Base-by-base conservation (phyloP, 2,329 filamentous ascomycete species). In the Fusarium euwallaceae region DNA sequence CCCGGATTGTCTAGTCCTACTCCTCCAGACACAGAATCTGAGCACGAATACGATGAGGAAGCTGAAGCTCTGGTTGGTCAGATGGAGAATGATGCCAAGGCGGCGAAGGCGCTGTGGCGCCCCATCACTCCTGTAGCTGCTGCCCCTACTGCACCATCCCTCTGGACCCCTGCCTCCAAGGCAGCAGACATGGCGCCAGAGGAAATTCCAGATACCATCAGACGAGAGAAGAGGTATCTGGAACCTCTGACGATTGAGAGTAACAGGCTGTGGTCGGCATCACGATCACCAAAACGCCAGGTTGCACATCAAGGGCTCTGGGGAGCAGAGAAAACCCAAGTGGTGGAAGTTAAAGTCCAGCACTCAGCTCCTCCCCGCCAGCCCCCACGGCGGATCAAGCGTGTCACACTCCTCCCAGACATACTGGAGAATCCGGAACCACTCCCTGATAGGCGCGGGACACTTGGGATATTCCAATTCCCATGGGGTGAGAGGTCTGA, bases 401-500 rank as follows among this genome's bases (percentile, higher is more conserved):
- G 90, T 48, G 82, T 91, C n/a, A 91, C 89, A 9, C 79, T 87
- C 55, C 85, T 92, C 6, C 89, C 91, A 16, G 91, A 92, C 78
- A 92, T 92, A 69, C 78, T 91, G 37, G 91, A 92, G 79, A 91
- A 86, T 72, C 91, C 91, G 5, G 82, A 88, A 77, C 90, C 90
- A 39, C 82, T 92, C 6, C 87, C 87, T 6, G 84, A 91, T 78
- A 89, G 88, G 80, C 85, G 87, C 48, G 89, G 86, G 14, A 91
- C 89, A 12, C 84, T 92, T 20, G 91, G 90, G 6, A 89, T 92
- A 76, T 92, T 91, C 82, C 89, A 91, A 75, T 92, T 92, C 73
- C 89, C 91, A 3, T 92, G 90, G 89, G 91, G 91, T 16, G 90
- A 92, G 81, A 88, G 82, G 75, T 92, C 90, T 22, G 90, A 92